phyloP scores from a whole-genome alignment of 139 green algal species.

The Coelastrella sp. region DNA sequence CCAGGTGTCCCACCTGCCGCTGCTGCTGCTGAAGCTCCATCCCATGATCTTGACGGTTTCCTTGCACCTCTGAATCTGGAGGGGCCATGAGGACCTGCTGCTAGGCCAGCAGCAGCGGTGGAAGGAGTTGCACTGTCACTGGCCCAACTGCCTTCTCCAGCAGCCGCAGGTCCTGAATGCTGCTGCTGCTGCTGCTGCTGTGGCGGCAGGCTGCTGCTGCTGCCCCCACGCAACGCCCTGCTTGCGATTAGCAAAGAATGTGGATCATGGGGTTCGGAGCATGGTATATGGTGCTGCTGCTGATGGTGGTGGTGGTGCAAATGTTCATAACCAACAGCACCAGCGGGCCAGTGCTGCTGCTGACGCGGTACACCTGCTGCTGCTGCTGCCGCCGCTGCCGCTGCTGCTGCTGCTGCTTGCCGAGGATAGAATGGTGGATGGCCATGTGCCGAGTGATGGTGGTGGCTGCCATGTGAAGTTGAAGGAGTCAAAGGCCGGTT shows the following conservation, averaged over 20 bases:
- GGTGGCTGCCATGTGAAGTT: background rate
- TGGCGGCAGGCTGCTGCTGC: background rate
- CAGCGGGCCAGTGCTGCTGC: background rate
- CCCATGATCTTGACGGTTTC: constrained; percentile 3
- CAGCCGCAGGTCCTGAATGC: background rate
- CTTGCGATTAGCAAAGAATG: background rate
- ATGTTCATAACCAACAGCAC: background rate
- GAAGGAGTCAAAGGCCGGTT: background rate
- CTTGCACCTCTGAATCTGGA: background rate
- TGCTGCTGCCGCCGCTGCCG: background rate
- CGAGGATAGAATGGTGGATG: background rate
- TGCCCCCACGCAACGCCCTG: too few relatives aligned
- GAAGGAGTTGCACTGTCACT: background rate
- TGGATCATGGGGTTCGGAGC: background rate
- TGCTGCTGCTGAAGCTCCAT: background rate
- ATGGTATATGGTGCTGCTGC: constrained; percentile 21
- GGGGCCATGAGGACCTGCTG: background rate
- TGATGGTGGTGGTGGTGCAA: constrained; percentile 1
- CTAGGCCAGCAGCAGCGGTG: background rate
- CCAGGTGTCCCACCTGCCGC: background rate
- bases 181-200: constrained; percentile 7
- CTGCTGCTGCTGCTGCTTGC: constrained; percentile 5
- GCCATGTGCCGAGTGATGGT: background rate
- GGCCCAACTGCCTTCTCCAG: background rate
- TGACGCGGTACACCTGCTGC: background rate